Evolutionary conservation across 2,329 filamentous ascomycete species (phyloP), one percentile per base, ranked within the genome.

Genomic region (Alternaria atra): DNA sequence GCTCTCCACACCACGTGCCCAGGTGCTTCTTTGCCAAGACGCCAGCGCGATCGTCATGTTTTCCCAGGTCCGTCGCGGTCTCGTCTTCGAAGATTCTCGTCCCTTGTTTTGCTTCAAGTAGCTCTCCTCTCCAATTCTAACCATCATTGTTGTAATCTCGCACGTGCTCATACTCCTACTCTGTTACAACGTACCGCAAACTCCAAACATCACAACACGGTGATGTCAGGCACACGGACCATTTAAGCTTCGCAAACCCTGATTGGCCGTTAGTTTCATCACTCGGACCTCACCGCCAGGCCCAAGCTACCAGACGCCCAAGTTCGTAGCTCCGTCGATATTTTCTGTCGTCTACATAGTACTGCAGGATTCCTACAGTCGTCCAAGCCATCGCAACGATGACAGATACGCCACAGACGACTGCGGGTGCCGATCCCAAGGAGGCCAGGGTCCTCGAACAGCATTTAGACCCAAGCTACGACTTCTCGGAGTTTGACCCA

Each of bases 401-500:
- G 75, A 59, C 72, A 15, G 73, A 76, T 55, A 69, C 69, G 12
- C 74, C 73, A 13, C 62, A 68, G 43, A 66, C 69, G 9, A 68
- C 69, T 32, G 61, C 72, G n/a, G 71, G 72, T 30, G 69, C 71
- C 39, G 68, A 74, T 30, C 66, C 71, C 8, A 63, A 72, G 44
- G 66, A 76, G 35, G 79, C 79, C 55, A 71, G 73, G 58, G 73
- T 82, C 46, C 75, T 83, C 32, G 76, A 80, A 27, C 74, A 73
- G 55, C 80, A 82, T 67, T 69, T 83, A 37, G 79, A 80, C 50
- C 73, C 79, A 17, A 74, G 76, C 46, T 72, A 68, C 44, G 63
- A 68, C 13, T 84, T 79, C 66, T 78, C 81, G n/a, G 77, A 79
- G 32, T 81, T 83, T 58, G 79, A 82, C 61, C 76, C 76, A 29